Conservation (phyloP, 805 yeast genomes). For the Pichia sporocuriosa region DNA sequence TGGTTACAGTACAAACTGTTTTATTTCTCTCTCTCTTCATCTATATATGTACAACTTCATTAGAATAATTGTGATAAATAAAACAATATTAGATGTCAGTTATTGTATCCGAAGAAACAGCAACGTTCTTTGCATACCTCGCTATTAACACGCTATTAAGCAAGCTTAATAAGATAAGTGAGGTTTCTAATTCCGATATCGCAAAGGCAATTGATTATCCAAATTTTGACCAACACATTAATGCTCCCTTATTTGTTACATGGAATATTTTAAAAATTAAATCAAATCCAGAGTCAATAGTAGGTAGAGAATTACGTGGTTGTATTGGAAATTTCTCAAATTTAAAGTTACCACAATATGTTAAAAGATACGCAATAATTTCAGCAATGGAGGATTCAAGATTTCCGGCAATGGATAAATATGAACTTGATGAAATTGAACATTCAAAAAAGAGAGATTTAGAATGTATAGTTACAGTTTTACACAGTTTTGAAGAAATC, state of each 20-base stretch:
- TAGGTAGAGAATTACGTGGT: constrained; percentile 54
- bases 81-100: too few species aligned
- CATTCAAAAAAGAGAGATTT: constrained; percentile 19
- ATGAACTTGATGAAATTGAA: constrained; percentile 42
- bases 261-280: constrained; percentile 51
- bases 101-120: constrained; percentile 1
- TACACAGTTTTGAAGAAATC: constrained; percentile 51
- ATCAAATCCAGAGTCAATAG: background rate
- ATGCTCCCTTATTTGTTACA: constrained; percentile 75
- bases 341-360: constrained; percentile 48
- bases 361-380: constrained; percentile 52
- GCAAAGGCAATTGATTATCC: constrained; percentile 4
- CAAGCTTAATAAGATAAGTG: background rate
- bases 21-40: too few species aligned
- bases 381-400: constrained; percentile 78
- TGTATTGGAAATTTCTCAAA: constrained; percentile 86
- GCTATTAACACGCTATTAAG: background rate
- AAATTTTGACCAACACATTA: constrained; percentile 13
- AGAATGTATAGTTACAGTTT: constrained; percentile 55
- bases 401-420: constrained; percentile 53
- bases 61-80: too few species aligned
- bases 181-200: background rate
- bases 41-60: too few species aligned
- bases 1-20: too few species aligned
- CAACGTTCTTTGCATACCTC: constrained; percentile 2